Conservation (phyloP, 129 eudicot genomes). For the Logfia minima region DNA sequence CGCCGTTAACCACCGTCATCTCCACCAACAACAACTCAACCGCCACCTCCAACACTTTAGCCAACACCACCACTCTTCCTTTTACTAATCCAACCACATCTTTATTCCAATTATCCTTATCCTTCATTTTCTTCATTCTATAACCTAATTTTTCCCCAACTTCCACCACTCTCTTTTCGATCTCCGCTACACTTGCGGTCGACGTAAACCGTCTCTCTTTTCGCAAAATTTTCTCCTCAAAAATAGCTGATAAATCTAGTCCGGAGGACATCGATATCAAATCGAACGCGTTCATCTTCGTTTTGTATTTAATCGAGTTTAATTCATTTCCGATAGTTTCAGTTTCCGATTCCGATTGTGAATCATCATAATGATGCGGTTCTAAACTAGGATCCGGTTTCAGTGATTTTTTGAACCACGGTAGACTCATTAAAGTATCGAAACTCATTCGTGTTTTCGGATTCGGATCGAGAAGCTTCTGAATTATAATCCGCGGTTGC, state of each 20-base stretch:
- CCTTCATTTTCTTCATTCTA: conserved; percentile 39
- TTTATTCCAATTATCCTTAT: conserved; percentile 39
- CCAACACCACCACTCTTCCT: conserved; percentile 57
- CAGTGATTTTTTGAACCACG: conserved; percentile 65
- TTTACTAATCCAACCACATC: conserved; percentile 52
- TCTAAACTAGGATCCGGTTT: conserved; percentile 12
- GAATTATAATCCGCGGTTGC: conserved; percentile 52
- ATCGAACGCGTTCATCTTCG: conserved; percentile 71
- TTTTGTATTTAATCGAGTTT: neutral
- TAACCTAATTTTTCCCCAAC: conserved; percentile 63
- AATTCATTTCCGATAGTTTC: neutral
- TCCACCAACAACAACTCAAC: conserved; percentile 59
- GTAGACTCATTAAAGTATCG: conserved; percentile 42
- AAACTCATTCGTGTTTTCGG: conserved; percentile 61
- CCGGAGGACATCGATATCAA: conserved; percentile 79
- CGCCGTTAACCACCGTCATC: conserved; percentile 55
- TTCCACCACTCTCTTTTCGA: conserved; percentile 50
- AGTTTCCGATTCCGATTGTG: conserved; percentile 17
- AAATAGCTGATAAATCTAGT: conserved; percentile 59
- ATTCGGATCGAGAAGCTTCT: conserved; percentile 69
- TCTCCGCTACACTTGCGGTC: conserved; percentile 35
- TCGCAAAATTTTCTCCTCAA: conserved; percentile 35
- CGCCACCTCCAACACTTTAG: conserved; percentile 56
- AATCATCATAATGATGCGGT: neutral
- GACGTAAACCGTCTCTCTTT: conserved; percentile 60